Percentiles rank a stretch among this genome's conserved stretches.
Evolutionary conservation across 1,284 basidiomycete species (phyloP).

Genomic region (Marasmius oreades): DNA sequence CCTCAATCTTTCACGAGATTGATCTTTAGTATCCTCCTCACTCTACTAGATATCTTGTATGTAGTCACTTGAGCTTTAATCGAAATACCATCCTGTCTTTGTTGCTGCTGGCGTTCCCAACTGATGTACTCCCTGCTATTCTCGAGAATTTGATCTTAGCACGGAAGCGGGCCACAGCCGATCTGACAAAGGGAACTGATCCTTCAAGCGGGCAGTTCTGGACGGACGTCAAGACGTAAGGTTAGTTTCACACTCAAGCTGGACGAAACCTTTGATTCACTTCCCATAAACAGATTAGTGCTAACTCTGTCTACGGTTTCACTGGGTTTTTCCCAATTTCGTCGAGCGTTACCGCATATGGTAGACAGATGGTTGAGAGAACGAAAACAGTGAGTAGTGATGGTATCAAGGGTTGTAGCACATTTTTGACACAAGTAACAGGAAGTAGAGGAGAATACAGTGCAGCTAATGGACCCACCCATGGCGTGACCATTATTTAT

Average conservation of each 20-base stretch:
- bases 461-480: constrained; percentile 78
- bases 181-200: constrained; percentile 92
- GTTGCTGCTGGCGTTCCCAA: too few relatives aligned
- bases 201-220: constrained; percentile 90
- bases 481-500: constrained; percentile 92
- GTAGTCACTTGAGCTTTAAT: too few relatives aligned
- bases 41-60: too few relatives aligned
- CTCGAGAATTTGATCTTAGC: constrained; percentile 90
- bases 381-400: constrained; percentile 70
- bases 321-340: constrained; percentile 94
- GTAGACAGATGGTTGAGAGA: constrained; percentile 95
- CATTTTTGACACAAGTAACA: constrained; percentile 23
- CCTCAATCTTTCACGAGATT: too few relatives aligned
- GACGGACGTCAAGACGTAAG: constrained; percentile 92
- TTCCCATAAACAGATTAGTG: constrained; percentile 67
- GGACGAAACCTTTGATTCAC: neutral
- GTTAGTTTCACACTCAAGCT: constrained; percentile 34
- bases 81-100: too few relatives aligned
- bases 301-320: constrained; percentile 97
- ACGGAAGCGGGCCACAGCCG: constrained; percentile 89
- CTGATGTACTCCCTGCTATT: constrained; percentile 87
- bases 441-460: constrained; percentile 90
- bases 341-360: constrained; percentile 89
- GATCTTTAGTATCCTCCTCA: too few relatives aligned
- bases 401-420: neutral